A percentile compares a stretch with the other conserved stretches of the same genome.
Evolutionary conservation across 2,329 filamentous ascomycete species (phyloP).

Genomic region (Alternaria burnsii): DNA sequence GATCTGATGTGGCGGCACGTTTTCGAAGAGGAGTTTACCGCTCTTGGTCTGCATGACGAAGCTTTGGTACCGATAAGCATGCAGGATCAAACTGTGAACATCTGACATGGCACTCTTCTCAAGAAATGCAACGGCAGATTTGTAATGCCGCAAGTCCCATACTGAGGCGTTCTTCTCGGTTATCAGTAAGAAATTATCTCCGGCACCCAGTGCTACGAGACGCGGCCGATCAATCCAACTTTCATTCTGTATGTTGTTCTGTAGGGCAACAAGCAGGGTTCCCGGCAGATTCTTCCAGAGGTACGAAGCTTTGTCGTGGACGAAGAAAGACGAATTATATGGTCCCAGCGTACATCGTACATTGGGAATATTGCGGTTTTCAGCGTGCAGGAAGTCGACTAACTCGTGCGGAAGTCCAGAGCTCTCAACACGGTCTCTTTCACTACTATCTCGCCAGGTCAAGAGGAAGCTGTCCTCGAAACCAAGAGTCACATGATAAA

Average conservation of each 20-base stretch:
- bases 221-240: conserved; percentile 44
- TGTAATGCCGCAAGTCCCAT: conserved; percentile 41
- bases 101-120: conserved; percentile 31
- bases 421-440: conserved; percentile 37
- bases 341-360: conserved; percentile 44
- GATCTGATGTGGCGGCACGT: conserved; percentile 37
- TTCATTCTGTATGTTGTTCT: conserved; percentile 40
- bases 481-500: conserved; percentile 45
- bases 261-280: conserved; percentile 32
- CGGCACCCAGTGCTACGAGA: conserved; percentile 43
- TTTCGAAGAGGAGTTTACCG: conserved; percentile 36
- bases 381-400: conserved; percentile 34
- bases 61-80: conserved; percentile 44
- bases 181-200: conserved; percentile 40
- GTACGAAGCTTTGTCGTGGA: conserved; percentile 37
- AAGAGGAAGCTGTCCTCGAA: conserved; percentile 47
- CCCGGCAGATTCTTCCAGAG: conserved; percentile 46
- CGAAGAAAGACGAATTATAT: conserved; percentile 46
- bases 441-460: conserved; percentile 41
- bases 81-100: conserved; percentile 32
- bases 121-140: conserved; percentile 27
- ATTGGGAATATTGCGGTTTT: conserved; percentile 35
- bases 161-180: conserved; percentile 41
- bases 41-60: conserved; percentile 37
- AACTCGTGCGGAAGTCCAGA: conserved; percentile 38